Base-by-base conservation (phyloP, 805 yeast genomes). In the Kuraishia capsulata region DNA sequence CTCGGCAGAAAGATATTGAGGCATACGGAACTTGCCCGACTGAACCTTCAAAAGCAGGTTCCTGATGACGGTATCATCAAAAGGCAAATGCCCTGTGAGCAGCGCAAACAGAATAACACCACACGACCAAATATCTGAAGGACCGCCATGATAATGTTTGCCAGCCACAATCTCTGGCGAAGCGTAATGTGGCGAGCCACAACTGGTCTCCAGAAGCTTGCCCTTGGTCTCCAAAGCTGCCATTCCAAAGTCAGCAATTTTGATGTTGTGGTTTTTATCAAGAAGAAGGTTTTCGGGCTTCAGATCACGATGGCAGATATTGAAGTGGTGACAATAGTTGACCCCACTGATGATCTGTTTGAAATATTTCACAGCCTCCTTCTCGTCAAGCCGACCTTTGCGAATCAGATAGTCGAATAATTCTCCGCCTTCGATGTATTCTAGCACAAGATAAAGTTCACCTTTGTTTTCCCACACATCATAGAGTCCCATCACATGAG, bases 171-270 rank as follows among this genome's bases (percentile, higher is more conserved):
- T 90, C 58, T 92, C 98, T 0, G 98, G 98, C 8, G 96, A 86
- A 2, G 97, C 98, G 59, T 92, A 92, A 59, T 92, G 98, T 6
- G 98, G 98, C 14, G 97, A 88, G 1, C 98, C 98, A 61, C 98
- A 92, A 16, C 94, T 81, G 3, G 98, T 92, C 57, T 90, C 97
- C 41, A 92, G 67, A 52, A 90, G 63, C 49, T 82, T 77, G 47
- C 80, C 90, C 39, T 73, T 74, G n/a, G 65, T 55, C 57, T 92
- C 97, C 34, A 92, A 65, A 5, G 98, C 97, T 14, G 98, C 98
- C 98, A 92, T 92, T 25, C 98, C 98, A 57, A 92, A 92, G 61
- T 92, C 98, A 8, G 98, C 98, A 47, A 92, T 87, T 59, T 92
- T 92, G 57, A 92, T 89, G 58, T 87, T 88, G 45, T 80, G 76